phyloP scores from a whole-genome alignment of 2,329 filamentous ascomycete genomes.

The Intubia oerlemansii region DNA sequence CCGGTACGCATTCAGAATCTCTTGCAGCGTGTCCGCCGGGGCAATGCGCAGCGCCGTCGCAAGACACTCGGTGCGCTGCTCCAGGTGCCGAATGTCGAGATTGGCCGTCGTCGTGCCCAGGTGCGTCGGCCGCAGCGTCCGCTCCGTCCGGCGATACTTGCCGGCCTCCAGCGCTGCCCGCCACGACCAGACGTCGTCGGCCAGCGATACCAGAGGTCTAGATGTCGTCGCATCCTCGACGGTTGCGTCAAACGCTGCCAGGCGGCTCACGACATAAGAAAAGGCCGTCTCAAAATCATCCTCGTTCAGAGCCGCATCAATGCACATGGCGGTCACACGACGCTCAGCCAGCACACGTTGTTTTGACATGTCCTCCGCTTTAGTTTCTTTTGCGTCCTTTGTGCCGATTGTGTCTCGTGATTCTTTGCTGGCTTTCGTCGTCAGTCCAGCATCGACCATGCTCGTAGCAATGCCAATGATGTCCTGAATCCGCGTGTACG shows the following conservation, averaged over 20 bases:
- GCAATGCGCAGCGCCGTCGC: slow-evolving; percentile 55
- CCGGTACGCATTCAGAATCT: slow-evolving; percentile 55
- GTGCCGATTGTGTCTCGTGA: too few species aligned
- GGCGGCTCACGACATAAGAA: slow-evolving; percentile 55
- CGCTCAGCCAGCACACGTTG: slow-evolving; percentile 27
- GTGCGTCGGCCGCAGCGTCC: slow-evolving; percentile 34
- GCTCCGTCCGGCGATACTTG: slow-evolving; percentile 39
- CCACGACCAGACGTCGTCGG: slow-evolving; percentile 52
- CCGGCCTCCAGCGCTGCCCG: slow-evolving; percentile 60
- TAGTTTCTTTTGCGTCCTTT: too few species aligned
- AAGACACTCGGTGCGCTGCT: slow-evolving; percentile 64
- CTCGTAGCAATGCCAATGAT: slow-evolving; percentile 47
- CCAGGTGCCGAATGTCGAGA: slow-evolving; percentile 45
- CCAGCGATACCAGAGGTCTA: too few species aligned
- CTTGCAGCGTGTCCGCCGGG: slow-evolving; percentile 45
- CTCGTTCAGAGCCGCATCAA: slow-evolving; percentile 53
- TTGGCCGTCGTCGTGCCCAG: slow-evolving; percentile 37
- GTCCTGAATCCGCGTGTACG: slow-evolving; percentile 55
- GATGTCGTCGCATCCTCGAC: too few species aligned
- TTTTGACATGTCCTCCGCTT: too few species aligned
- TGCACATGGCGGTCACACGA: slow-evolving; percentile 59
- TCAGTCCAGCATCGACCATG: slow-evolving; percentile 39
- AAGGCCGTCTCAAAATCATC: slow-evolving; percentile 76
- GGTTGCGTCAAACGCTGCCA: slow-evolving; percentile 19
- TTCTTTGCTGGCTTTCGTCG: slow-evolving; percentile 12